Evolutionary conservation across 768 basidiomycete genomes (phyloP).

Genomic region (Cystobasidium tubakii): DNA sequence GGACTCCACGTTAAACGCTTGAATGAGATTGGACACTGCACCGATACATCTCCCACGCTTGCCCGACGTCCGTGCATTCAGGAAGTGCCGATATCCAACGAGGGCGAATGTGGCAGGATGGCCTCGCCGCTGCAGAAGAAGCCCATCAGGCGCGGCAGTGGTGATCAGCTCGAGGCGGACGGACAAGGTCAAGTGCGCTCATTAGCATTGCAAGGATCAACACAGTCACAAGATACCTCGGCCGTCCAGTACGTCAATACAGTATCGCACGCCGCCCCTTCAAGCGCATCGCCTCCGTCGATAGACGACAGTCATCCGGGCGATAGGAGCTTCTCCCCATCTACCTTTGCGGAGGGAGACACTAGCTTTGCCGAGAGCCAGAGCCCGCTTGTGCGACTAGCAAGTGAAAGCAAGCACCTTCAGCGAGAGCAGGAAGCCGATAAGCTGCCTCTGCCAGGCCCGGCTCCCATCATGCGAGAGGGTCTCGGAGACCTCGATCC

Average conservation of each 20-base stretch:
- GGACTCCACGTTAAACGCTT: too few relatives aligned
- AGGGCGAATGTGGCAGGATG: background rate
- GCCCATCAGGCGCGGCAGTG: background rate
- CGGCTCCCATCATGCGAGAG: too few relatives aligned
- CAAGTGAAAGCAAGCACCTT: background rate
- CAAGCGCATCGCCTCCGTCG: background rate
- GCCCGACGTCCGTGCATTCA: background rate
- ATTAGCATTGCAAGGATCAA: too few relatives aligned
- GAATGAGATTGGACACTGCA: background rate
- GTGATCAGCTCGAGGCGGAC: background rate
- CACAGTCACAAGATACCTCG: too few relatives aligned
- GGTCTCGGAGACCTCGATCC: background rate
- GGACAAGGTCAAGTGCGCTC: too few relatives aligned
- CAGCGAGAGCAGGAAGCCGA: background rate
- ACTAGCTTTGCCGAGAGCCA: background rate
- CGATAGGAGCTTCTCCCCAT: background rate
- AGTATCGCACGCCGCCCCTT: background rate
- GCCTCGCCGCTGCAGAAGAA: background rate
- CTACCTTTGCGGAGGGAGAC: background rate
- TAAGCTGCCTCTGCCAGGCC: too few relatives aligned
- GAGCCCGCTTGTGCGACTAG: background rate
- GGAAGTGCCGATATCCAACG: background rate
- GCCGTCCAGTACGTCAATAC: background rate
- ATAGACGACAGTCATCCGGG: background rate
- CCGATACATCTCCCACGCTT: background rate